Evolutionary conservation across 352 stramenopile genomes (phyloP).

Genomic region (Phytophthora uliginosa): DNA sequence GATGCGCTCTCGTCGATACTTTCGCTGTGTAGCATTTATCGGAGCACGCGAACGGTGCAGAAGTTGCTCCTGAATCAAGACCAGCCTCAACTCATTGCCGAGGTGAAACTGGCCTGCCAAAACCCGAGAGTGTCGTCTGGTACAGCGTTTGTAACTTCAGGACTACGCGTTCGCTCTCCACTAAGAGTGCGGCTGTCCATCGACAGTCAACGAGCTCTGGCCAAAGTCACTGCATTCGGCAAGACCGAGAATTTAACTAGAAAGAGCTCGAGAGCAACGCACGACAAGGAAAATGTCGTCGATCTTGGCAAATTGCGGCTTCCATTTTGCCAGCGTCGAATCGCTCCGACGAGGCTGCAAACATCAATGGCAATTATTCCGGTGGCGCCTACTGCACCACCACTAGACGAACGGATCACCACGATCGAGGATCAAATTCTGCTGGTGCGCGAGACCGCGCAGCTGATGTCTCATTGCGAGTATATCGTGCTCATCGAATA

Average conservation of each 20-base stretch:
- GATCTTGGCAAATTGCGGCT: not conserved
- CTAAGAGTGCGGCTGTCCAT: not conserved
- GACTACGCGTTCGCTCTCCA: not conserved
- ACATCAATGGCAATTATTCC: not conserved
- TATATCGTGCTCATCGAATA: slow-evolving; percentile 30
- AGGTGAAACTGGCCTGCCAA: not conserved
- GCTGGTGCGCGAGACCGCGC: slow-evolving; percentile 2
- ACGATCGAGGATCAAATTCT: slow-evolving; percentile 8
- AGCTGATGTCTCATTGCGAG: slow-evolving; percentile 32
- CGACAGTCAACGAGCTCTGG: not conserved
- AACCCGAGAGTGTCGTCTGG: not conserved
- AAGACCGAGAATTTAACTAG: not conserved
- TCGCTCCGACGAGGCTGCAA: not conserved
- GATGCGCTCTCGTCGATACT: not conserved
- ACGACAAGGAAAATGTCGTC: not conserved
- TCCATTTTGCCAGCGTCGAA: not conserved
- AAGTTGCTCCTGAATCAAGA: not conserved
- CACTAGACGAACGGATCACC: not conserved
- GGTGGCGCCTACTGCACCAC: not conserved
- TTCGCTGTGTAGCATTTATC: not conserved
- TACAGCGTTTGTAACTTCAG: not conserved
- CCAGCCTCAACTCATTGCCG: not conserved
- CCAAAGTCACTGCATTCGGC: not conserved
- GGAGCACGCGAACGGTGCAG: not conserved
- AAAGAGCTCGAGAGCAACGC: not conserved